Evolutionary conservation across 805 yeast genomes (phyloP).

Genomic region (Clavispora asparagi): DNA sequence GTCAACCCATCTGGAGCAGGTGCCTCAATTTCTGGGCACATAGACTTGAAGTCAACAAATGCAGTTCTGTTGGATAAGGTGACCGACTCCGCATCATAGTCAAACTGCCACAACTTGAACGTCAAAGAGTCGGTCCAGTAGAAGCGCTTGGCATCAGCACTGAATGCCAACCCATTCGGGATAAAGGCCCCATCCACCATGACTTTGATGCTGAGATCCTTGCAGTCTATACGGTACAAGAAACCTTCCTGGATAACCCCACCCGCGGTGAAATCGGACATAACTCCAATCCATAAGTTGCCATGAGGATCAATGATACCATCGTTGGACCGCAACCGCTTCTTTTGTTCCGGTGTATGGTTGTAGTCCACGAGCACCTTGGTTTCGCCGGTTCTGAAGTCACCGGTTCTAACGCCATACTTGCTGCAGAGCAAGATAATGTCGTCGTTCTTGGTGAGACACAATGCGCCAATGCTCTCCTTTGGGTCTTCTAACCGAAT

Average conservation of each 20-base stretch:
- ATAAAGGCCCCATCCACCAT: conserved; percentile 37
- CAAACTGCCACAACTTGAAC: conserved; percentile 31
- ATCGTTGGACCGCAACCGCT: conserved; percentile 58
- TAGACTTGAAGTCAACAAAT: conserved; percentile 17
- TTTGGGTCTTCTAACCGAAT: conserved; percentile 31
- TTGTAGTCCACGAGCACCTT: conserved; percentile 40
- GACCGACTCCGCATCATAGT: conserved; percentile 28
- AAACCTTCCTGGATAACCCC: conserved; percentile 47
- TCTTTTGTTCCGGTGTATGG: conserved; percentile 16
- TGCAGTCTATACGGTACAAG: conserved; percentile 29
- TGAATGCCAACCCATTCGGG: conserved; percentile 61
- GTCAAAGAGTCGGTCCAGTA: conserved; percentile 40
- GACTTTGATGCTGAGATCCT: conserved; percentile 24
- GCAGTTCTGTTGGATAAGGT: conserved; percentile 24
- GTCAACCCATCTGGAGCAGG: conserved; percentile 79
- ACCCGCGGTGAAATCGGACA: conserved; percentile 50
- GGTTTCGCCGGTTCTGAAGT: conserved; percentile 33
- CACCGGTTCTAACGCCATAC: conserved; percentile 56
- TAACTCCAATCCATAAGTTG: conserved; percentile 74
- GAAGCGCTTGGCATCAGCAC: conserved; percentile 21
- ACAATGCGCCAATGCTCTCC: conserved; percentile 66
- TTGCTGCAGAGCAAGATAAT: conserved; percentile 57
- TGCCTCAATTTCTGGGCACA: conserved; percentile 22
- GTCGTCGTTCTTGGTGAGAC: conserved; percentile 50
- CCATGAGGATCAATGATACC: conserved; percentile 78